phyloP scores from a whole-genome alignment of 2,329 filamentous ascomycete genomes.

The Colletotrichum sansevieriae region DNA sequence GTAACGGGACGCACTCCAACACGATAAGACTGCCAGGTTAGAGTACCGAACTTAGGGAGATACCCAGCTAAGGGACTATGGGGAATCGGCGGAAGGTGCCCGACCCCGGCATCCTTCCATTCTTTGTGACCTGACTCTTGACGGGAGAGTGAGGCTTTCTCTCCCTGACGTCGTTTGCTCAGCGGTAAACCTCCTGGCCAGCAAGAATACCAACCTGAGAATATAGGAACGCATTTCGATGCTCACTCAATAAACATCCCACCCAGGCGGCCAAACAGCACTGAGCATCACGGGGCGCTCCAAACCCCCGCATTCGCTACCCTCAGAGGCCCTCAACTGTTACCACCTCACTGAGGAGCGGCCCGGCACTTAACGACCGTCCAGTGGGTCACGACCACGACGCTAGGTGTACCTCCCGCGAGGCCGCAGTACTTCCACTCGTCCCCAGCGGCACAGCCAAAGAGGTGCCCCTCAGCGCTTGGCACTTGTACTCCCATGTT shows the following conservation, averaged over 20 bases:
- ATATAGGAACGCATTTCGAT: too few relatives aligned
- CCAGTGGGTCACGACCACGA: conserved; percentile 20
- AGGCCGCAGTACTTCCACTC: conserved; percentile 10
- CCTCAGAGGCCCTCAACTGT: conserved; percentile 17
- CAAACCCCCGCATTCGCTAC: conserved; percentile 26
- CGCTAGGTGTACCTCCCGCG: conserved; percentile 12
- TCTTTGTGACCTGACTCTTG: not conserved
- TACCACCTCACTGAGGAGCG: conserved; percentile 17
- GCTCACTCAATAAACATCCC: too few relatives aligned
- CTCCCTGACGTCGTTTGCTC: not conserved
- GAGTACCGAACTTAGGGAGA: too few relatives aligned
- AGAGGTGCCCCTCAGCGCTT: conserved; percentile 9
- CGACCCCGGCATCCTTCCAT: too few relatives aligned
- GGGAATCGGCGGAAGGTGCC: conserved; percentile 8
- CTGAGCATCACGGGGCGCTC: conserved; percentile 19
- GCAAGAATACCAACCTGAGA: too few relatives aligned
- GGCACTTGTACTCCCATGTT: conserved; percentile 30
- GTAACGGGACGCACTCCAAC: conserved; percentile 6
- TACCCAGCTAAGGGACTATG: too few relatives aligned
- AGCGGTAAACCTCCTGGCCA: too few relatives aligned
- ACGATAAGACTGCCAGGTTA: conserved; percentile 24
- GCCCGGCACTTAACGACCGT: conserved; percentile 21
- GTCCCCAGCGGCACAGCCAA: conserved; percentile 10
- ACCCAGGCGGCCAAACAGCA: too few relatives aligned
- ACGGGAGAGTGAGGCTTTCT: not conserved